Evolutionary conservation across 305 asterid genomes (phyloP), one percentile per base, ranked within the genome.

Genomic region (Withania somnifera): DNA sequence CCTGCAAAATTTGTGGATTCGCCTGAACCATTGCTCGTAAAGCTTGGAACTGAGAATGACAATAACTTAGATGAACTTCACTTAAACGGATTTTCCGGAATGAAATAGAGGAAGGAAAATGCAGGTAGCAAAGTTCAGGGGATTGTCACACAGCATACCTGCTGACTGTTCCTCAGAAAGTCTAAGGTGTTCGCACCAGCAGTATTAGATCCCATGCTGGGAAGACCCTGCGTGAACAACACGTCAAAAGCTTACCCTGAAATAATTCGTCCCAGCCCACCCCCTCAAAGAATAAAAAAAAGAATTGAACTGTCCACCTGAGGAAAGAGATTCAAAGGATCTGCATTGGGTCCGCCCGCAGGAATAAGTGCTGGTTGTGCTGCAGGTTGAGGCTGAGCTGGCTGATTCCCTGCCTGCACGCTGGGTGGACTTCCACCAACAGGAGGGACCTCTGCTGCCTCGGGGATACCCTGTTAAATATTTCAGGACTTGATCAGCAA

Each of bases 1-100:
- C 98, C 98, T 94, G 97, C 87, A 94, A 89, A 82, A 93, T 93
- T 89, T 93, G 97, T 26, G 98, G 98, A 84, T 93, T 95, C 84
- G 96, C 97, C 85, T 92, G 98, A 82, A 93, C 98, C 97, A 91
- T 90, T n/a, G 95, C 91, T 86, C 98, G 89, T 87, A 95, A 84
- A 45, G 98, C 92, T 90, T 92, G 98, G 85, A 95, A 93, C 98
- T 95, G 92, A 75, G 40, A 84, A 80, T 81, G 84, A 54, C 77
- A 89, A 36, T 57, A 79, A 40, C 30, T 54, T 9, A 51, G 47
- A 66, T 30, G 38, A 81, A 40, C 64, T 7, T 24, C 47, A 50
- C 17, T 64, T 17, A 47, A 80, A 19, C 28, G 52, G 36, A 54
- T 56, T 77, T 82, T 76, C 77, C 11, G 11, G 34, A 60, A 84